phyloP scores from a whole-genome alignment of 2,329 filamentous ascomycete genomes.

The Onygenales sp. region DNA sequence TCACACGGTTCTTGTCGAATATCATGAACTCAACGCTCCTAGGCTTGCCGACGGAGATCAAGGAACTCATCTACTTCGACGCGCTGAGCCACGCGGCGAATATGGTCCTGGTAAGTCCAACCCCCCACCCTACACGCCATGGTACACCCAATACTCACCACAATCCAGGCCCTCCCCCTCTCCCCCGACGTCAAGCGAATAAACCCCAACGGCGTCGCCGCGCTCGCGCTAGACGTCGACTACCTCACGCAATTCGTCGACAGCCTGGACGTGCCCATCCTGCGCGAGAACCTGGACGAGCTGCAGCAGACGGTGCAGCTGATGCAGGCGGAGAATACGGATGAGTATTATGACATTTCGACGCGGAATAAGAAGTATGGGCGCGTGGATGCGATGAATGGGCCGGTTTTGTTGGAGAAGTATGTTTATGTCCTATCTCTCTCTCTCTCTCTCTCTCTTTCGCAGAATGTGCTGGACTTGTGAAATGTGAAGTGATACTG shows the following conservation, averaged over 20 bases:
- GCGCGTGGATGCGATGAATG: conserved; percentile 83
- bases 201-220: conserved; percentile 73
- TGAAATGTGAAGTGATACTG: conserved; percentile 2
- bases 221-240: conserved; percentile 71
- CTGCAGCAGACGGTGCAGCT: conserved; percentile 85
- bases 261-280: conserved; percentile 75
- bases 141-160: background rate
- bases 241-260: conserved; percentile 82
- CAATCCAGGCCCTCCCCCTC: conserved; percentile 59
- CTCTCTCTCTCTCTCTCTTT: background rate
- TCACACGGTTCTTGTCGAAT: conserved; percentile 85
- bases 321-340: conserved; percentile 78
- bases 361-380: conserved; percentile 89
- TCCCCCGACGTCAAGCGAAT: conserved; percentile 73
- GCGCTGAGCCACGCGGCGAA: conserved; percentile 83
- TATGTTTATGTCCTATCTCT: conserved; percentile 29
- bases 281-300: conserved; percentile 84
- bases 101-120: conserved; percentile 59
- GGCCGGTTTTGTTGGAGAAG: conserved; percentile 87
- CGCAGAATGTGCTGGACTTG: background rate
- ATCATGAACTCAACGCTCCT: conserved; percentile 95
- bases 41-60: conserved; percentile 89
- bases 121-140: conserved; percentile 12
- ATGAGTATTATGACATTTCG: conserved; percentile 92
- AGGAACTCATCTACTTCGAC: conserved; percentile 96